phyloP scores from a whole-genome alignment of 2,329 filamentous ascomycete genomes.

The Lachnellula willkommii region DNA sequence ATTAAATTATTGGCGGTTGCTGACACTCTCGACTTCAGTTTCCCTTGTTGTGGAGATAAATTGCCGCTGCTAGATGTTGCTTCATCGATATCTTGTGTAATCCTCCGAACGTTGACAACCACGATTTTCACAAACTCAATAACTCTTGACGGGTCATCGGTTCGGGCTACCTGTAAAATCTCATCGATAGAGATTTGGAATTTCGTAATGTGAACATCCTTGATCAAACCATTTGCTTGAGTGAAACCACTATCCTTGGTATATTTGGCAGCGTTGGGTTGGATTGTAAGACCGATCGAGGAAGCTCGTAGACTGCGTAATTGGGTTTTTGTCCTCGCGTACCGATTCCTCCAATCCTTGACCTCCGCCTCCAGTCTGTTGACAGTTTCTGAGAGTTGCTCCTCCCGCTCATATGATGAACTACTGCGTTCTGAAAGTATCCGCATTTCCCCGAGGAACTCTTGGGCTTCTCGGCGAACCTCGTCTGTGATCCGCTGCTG shows the following conservation, averaged over 20 bases:
- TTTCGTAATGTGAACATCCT: slow-evolving; percentile 87
- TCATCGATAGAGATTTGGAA: slow-evolving; percentile 96
- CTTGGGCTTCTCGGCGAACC: slow-evolving; percentile 75
- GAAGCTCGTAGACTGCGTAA: slow-evolving; percentile 74
- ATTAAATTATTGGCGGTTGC: slow-evolving; percentile 93
- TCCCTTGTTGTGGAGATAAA: slow-evolving; percentile 53
- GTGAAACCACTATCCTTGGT: slow-evolving; percentile 62
- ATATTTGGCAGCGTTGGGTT: slow-evolving; percentile 64
- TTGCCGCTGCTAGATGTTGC: slow-evolving; percentile 47
- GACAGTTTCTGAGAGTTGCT: slow-evolving; percentile 69
- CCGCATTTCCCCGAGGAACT: slow-evolving; percentile 86
- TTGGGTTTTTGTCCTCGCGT: slow-evolving; percentile 83
- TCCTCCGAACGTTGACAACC: slow-evolving; percentile 73
- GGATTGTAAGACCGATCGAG: slow-evolving; percentile 65
- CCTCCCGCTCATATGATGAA: slow-evolving; percentile 74
- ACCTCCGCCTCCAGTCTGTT: slow-evolving; percentile 75
- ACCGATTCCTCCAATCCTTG: slow-evolving; percentile 84
- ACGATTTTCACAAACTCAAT: slow-evolving; percentile 85
- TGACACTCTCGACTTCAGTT: slow-evolving; percentile 78
- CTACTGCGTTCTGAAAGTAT: slow-evolving; percentile 74
- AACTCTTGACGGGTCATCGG: slow-evolving; percentile 66
- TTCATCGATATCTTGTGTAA: slow-evolving; percentile 74
- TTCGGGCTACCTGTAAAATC: slow-evolving; percentile 70
- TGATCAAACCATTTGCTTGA: slow-evolving; percentile 70
- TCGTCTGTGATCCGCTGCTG: slow-evolving; percentile 83